Base-by-base conservation (phyloP, 1,284 basidiomycete species). In the Trichosporon asahii region DNA sequence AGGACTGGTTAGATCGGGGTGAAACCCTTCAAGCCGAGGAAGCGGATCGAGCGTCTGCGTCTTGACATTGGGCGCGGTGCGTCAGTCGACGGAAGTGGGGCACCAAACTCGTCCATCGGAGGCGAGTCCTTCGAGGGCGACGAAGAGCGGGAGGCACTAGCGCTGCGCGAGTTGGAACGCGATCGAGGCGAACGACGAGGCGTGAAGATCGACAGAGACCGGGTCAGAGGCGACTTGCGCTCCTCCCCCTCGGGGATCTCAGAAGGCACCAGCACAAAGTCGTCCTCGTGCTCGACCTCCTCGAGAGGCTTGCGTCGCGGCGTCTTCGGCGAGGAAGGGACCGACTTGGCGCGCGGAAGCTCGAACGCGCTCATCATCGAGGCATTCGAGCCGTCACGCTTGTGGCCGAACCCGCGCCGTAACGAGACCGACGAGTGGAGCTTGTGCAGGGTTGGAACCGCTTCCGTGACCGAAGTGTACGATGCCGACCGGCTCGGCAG, bases 201-300 rank as follows among this genome's bases (percentile, higher is more conserved):
- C 2, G 57, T 61, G 18, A 61, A 61, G 29, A 61, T 33, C 27
- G 15, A n/a, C 29, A 61, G 27, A 0, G 57, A 61, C 18, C 57
- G 57, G 14, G 57, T 61, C 27, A 61, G 29, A 3, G 57, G 57
- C 57, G 57, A 61, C 57, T 61, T 61, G 57, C 57, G 57, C 29
- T 21, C 8, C 3, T 33, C 57, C 9, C 7, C 18, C 6, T 61
- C 57, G 29, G 57, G 57, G 29, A 61, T 11, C 29, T 31, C 27
- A 8, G 29, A 3, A 6, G 57, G 29, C 15, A 61, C 57, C 18
- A 61, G 57, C 3, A 61, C 57, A 11, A 61, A 61, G 27, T 61
- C 57, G 57, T 61, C 57, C 29, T 61, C 57, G 57, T 29, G 3
- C 15, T 61, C 57, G 8, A 33, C 29, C 15, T 29, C 57, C 18